These are phyloP conservation scores for Houttuynia cordata DNA, from an alignment of 164 flowering plant species.

Conservation along the genomic window DNA sequence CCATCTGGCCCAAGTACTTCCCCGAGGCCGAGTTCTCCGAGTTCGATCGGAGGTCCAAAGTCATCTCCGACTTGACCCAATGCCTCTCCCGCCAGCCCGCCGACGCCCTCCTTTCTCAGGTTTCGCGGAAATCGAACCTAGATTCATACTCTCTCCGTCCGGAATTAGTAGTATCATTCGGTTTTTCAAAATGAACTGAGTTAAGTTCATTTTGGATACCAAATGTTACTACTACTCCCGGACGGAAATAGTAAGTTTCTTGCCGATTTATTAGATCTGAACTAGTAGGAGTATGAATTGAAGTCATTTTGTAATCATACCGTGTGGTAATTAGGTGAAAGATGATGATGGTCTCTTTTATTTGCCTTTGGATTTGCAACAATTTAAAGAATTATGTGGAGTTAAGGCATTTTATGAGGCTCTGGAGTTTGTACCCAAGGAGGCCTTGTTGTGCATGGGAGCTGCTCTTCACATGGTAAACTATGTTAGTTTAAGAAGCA, in stretches of 20 bases:
- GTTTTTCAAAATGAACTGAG: no score
- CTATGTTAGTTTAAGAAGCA: not conserved
- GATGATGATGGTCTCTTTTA: slow-evolving; percentile 33
- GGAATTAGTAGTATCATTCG: no score
- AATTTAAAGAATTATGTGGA: slow-evolving; percentile 40
- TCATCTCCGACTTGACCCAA: slow-evolving; percentile 27
- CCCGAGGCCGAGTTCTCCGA: slow-evolving; percentile 28
- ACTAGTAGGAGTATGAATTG: not conserved
- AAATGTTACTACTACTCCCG: not conserved
- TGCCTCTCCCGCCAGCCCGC: slow-evolving; percentile 47
- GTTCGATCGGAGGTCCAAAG: slow-evolving; percentile 21
- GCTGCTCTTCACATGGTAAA: slow-evolving; percentile 81
- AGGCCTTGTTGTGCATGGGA: slow-evolving; percentile 63
- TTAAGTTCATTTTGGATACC: no score
- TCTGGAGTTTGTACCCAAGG: slow-evolving; percentile 51
- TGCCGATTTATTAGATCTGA: no score
- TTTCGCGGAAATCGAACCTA: no score
- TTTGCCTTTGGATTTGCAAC: slow-evolving; percentile 57
- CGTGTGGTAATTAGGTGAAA: slow-evolving; percentile 34
- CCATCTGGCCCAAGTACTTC: slow-evolving; percentile 38
- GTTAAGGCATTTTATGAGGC: slow-evolving; percentile 31
- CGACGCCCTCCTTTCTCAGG: slow-evolving; percentile 36
- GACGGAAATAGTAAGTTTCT: no score
- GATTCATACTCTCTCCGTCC: no score
- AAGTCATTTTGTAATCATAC: not conserved